These are phyloP conservation scores for Orbilia quercus DNA, from an alignment of 2,329 filamentous ascomycete genomes.

Conservation along the genomic window DNA sequence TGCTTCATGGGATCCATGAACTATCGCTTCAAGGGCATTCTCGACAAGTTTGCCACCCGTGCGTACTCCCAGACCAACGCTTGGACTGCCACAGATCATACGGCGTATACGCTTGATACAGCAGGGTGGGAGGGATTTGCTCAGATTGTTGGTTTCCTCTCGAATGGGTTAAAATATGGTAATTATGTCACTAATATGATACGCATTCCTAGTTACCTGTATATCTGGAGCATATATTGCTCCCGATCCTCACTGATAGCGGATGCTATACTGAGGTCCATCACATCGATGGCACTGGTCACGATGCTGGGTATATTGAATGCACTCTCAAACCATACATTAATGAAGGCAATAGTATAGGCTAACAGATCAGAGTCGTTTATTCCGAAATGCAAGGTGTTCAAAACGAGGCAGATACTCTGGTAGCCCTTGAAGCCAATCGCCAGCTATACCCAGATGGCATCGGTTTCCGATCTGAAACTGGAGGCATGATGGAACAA, in stretches of 20 bases:
- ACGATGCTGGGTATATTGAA: conserved; percentile 75
- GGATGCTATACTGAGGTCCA: conserved; percentile 96
- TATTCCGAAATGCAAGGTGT: conserved; percentile 99
- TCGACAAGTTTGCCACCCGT: conserved; percentile 92
- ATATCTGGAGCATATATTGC: conserved; percentile 91
- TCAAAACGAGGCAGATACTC: conserved; percentile 82
- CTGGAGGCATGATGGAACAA: conserved; percentile 95
- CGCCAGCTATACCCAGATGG: conserved; percentile 86
- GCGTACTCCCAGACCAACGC: conserved; percentile 96
- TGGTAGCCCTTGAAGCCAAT: conserved; percentile 86
- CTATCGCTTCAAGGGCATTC: conserved; percentile 92
- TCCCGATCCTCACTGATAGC: conserved; percentile 91
- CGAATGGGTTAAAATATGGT: neutral
- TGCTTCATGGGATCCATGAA: conserved; percentile 81
- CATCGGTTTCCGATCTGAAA: conserved; percentile 94
- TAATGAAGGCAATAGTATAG: neutral
- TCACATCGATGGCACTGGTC: conserved; percentile 90
- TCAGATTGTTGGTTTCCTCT: conserved; percentile 70
- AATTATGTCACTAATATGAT: neutral
- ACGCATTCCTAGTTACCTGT: conserved; percentile 72
- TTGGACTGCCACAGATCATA: conserved; percentile 96
- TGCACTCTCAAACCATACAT: conserved; percentile 58
- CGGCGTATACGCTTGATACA: conserved; percentile 92
- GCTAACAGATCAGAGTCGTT: conserved; percentile 72
- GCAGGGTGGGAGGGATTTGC: conserved; percentile 98